Evolutionary conservation across 2,329 filamentous ascomycete genomes (phyloP).

Genomic region (Aspergillus proliferans): DNA sequence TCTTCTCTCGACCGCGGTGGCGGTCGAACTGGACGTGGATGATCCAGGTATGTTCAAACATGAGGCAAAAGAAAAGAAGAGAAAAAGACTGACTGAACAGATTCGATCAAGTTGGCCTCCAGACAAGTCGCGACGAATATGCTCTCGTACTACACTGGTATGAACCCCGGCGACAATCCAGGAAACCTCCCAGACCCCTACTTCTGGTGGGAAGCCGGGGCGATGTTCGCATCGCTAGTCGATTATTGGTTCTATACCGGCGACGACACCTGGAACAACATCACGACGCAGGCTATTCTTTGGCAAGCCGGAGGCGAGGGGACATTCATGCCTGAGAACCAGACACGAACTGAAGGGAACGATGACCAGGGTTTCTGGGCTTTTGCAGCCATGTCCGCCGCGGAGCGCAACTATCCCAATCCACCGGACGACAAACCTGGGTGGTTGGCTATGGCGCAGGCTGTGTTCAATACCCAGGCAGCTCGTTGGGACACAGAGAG

Average conservation of each 20-base stretch:
- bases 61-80: neutral
- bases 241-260: slow-evolving; percentile 41
- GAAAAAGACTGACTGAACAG: slow-evolving; percentile 13
- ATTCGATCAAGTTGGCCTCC: slow-evolving; percentile 44
- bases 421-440: slow-evolving; percentile 53
- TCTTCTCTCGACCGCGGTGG: slow-evolving; percentile 7
- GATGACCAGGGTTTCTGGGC: slow-evolving; percentile 57
- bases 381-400: slow-evolving; percentile 51
- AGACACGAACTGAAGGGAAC: slow-evolving; percentile 44
- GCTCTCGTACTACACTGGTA: slow-evolving; percentile 47
- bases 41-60: slow-evolving; percentile 7
- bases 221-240: slow-evolving; percentile 37
- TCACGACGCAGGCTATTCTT: slow-evolving; percentile 30
- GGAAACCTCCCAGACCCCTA: slow-evolving; percentile 47
- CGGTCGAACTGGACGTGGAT: slow-evolving; percentile 10
- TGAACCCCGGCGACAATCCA: slow-evolving; percentile 44
- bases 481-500: slow-evolving; percentile 60
- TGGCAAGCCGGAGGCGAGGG: slow-evolving; percentile 33
- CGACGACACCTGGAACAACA: slow-evolving; percentile 35
- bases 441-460: slow-evolving; percentile 73
- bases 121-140: slow-evolving; percentile 42
- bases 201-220: slow-evolving; percentile 42
- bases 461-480: slow-evolving; percentile 73
- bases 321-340: slow-evolving; percentile 39
- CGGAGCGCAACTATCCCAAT: slow-evolving; percentile 40